Evolutionary conservation across 2,329 filamentous ascomycete genomes (phyloP), one percentile per base, ranked within the genome.

Genomic region (Fusarium oligoseptatum): DNA sequence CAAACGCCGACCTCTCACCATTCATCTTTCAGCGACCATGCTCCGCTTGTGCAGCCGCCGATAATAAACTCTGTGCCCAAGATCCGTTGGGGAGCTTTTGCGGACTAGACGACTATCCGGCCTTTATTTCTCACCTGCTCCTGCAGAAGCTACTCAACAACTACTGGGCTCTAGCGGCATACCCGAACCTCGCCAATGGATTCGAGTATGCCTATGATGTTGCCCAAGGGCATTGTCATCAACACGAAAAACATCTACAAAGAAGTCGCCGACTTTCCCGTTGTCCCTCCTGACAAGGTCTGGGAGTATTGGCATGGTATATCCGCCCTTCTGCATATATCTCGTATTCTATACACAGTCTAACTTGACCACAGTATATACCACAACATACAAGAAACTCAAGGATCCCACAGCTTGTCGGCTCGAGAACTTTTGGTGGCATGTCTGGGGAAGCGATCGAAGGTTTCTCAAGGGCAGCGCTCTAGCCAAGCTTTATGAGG

Each of bases 361-460:
- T 74, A 69, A 76, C 70, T 67, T 37, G 36, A 24, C 12, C 48
- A 32, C 50, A 92, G 90, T 90, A 6, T 92, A 91, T 75, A 90
- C 90, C 12, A 90, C 86, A 34, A 92, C 89, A 17, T 88, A 88
- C 71, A 88, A 88, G 76, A 87, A 86, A 74, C 85, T 91, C 36
- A 85, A 87, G 68, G 90, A 92, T 75, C 90, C 90, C n/a, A 92
- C 89, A 4, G 89, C 90, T 32, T 88, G 87, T 68, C 88, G 90
- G 20, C 82, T 92, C 22, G 90, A 92, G 78, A 90, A 91, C 76
- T 91, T 91, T 74, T 92, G 90, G 90, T 92, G 89, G 87, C 90
- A 91, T 77, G 88, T 92, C 64, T 89, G 89, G 86, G 89, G 90
- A 37, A 92, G 90, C 74, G 83, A 90, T 72, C 84, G 87, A 32